These are phyloP conservation scores for Colletotrichum graminicola DNA, from an alignment of 2,329 filamentous ascomycete genomes.

Conservation along the genomic window DNA sequence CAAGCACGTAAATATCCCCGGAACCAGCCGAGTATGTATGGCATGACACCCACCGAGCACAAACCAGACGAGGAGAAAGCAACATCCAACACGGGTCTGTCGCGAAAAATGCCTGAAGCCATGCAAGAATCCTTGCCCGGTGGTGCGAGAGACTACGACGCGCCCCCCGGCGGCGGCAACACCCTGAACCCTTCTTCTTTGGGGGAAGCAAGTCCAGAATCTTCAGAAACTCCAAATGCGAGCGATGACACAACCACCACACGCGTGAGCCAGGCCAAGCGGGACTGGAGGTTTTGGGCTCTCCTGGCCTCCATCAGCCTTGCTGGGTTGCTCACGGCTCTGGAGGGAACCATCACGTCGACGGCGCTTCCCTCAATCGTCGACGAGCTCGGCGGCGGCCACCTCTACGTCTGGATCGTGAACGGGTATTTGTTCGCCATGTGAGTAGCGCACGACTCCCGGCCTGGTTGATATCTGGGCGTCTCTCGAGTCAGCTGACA, in stretches of 20 bases:
- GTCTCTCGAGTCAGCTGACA: background rate
- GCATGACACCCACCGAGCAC: background rate
- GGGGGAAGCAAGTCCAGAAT: background rate
- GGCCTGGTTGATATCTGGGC: too few species aligned
- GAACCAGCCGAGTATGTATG: background rate
- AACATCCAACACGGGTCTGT: background rate
- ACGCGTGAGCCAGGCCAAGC: background rate
- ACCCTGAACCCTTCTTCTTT: background rate
- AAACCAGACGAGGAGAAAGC: background rate
- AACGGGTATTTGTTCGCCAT: constrained; percentile 20
- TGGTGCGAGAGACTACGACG: background rate
- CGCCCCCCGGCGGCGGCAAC: background rate
- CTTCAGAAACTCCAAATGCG: background rate
- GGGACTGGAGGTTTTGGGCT: constrained; percentile 43
- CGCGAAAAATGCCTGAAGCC: background rate
- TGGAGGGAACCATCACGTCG: constrained; percentile 48
- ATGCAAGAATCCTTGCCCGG: background rate
- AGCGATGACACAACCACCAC: background rate
- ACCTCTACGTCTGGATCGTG: constrained; percentile 45
- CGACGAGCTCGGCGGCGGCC: constrained; percentile 42
- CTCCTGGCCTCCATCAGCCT: constrained; percentile 42
- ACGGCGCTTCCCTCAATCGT: constrained; percentile 48
- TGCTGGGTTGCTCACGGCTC: constrained; percentile 44
- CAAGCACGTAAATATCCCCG: background rate
- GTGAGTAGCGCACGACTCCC: background rate